Evolutionary conservation across 345 rosid species (phyloP).

Genomic region (Streptanthus diversifolius): DNA sequence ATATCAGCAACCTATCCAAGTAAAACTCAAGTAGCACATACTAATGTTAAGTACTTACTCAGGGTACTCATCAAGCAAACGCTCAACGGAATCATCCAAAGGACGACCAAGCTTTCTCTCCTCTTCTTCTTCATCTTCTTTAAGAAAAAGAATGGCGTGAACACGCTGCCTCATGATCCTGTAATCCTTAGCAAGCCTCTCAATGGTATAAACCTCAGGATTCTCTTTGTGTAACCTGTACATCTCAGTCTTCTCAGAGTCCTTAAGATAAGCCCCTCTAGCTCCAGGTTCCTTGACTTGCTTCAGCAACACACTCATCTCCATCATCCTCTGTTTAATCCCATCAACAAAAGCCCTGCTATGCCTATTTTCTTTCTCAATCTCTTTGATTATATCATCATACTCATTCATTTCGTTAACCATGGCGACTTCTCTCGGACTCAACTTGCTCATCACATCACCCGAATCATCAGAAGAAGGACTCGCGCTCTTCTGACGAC

Average conservation of each 20-base stretch:
- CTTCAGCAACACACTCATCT: conserved; percentile 55
- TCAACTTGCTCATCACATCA: conserved; percentile 29
- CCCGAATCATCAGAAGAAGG: conserved; percentile 27
- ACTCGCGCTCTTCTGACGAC: conserved; percentile 29
- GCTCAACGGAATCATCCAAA: conserved; percentile 84
- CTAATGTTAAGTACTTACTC: conserved; percentile 48
- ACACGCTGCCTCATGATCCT: conserved; percentile 97
- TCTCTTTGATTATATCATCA: conserved; percentile 46
- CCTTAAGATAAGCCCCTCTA: conserved; percentile 83
- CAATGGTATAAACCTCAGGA: conserved; percentile 75
- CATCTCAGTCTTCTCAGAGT: conserved; percentile 96
- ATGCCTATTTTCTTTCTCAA: conserved; percentile 45
- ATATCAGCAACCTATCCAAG: background rate
- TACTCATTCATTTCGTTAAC: conserved; percentile 45
- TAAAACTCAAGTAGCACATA: background rate
- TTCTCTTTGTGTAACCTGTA: conserved; percentile 79
- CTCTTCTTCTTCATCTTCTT: conserved; percentile 83
- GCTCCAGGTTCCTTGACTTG: conserved; percentile 89
- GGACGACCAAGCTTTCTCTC: conserved; percentile 87
- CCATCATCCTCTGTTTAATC: conserved; percentile 53
- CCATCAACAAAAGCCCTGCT: conserved; percentile 52
- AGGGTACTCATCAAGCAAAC: conserved; percentile 79
- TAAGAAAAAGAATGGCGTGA: conserved; percentile 92
- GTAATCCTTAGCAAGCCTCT: conserved; percentile 83
- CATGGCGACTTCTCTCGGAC: conserved; percentile 26